phyloP scores from a whole-genome alignment of 805 yeast species.

The Kluyveromyces starmeri region DNA sequence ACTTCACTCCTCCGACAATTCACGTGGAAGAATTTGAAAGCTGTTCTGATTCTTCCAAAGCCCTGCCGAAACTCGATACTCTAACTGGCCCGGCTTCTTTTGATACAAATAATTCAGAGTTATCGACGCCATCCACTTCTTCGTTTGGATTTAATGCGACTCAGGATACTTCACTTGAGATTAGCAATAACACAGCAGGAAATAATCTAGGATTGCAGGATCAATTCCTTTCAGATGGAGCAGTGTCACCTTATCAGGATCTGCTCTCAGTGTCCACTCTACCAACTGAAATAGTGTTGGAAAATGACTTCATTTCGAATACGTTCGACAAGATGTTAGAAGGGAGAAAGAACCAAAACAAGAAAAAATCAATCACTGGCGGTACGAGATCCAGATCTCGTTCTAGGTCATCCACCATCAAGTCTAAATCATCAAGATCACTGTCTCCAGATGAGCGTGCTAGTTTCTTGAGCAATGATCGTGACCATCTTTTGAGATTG shows the following conservation, averaged over 20 bases:
- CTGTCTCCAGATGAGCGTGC: conserved; percentile 24
- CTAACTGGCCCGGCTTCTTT: not conserved
- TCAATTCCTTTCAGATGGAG: not conserved
- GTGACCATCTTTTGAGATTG: conserved; percentile 24
- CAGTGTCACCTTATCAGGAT: not conserved
- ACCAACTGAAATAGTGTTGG: not conserved
- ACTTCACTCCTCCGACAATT: conserved; percentile 3
- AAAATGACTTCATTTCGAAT: not conserved
- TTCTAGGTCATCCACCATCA: conserved; percentile 11
- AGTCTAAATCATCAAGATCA: conserved; percentile 12
- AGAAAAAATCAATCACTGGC: conserved; percentile 9
- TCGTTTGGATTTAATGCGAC: not conserved
- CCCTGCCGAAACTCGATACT: not conserved
- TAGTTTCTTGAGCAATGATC: conserved; percentile 24
- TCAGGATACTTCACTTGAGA: not conserved
- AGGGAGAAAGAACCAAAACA: conserved; percentile 21
- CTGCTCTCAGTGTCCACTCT: not conserved
- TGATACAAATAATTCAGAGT: not conserved
- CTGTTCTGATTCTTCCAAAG: not conserved
- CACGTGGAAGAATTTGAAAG: conserved; percentile 2
- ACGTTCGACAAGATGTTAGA: conserved; percentile 14
- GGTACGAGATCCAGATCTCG: conserved; percentile 12
- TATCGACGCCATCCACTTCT: not conserved
- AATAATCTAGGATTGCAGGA: not conserved
- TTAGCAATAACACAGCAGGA: not conserved